Percentiles rank a stretch among this genome's conserved stretches.
Conservation (phyloP, 2,329 filamentous ascomycete species). For the Colletotrichum salicis region DNA sequence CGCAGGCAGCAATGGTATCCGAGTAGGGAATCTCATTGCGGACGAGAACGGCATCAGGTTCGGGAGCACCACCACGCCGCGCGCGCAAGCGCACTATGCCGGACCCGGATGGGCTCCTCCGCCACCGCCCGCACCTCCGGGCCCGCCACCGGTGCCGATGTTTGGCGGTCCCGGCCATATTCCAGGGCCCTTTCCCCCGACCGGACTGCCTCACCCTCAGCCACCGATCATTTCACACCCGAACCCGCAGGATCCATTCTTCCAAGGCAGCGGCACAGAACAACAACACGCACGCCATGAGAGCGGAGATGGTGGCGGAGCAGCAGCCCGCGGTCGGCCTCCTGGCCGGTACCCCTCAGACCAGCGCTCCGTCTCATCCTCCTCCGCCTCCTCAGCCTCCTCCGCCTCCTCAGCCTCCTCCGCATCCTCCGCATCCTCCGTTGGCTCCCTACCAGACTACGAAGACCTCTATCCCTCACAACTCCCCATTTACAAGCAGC, state of each 20-base stretch:
- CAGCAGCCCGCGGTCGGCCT: slow-evolving; percentile 27
- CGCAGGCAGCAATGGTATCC: slow-evolving; percentile 56
- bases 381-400: no score
- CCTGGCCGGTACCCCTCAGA: slow-evolving; percentile 35
- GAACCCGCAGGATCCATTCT: slow-evolving; percentile 26
- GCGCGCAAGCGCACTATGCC: slow-evolving; percentile 21
- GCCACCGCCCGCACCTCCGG: not conserved
- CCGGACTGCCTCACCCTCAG: not conserved
- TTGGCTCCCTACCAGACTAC: slow-evolving; percentile 65
- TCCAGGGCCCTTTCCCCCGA: not conserved
- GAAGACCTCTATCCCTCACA: slow-evolving; percentile 61
- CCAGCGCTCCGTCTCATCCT: slow-evolving; percentile 45
- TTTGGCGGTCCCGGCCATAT: slow-evolving; percentile 4
- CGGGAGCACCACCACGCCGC: slow-evolving; percentile 34
- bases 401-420: slow-evolving; percentile 49
- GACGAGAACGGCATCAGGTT: slow-evolving; percentile 52
- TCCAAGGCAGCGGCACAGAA: slow-evolving; percentile 12
- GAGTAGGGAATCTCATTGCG: slow-evolving; percentile 56
- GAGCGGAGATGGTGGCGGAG: slow-evolving; percentile 12
- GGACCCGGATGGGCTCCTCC: slow-evolving; percentile 22
- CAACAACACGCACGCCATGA: slow-evolving; percentile 20
- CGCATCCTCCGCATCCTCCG: slow-evolving; percentile 50
- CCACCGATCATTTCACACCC: not conserved
- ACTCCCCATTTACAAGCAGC: slow-evolving; percentile 56
- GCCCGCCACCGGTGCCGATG: not conserved